A percentile compares a stretch with the other conserved stretches of the same genome.
phyloP scores from a whole-genome alignment of 2,329 filamentous ascomycete genomes.

The Waltergamsia citrina region DNA sequence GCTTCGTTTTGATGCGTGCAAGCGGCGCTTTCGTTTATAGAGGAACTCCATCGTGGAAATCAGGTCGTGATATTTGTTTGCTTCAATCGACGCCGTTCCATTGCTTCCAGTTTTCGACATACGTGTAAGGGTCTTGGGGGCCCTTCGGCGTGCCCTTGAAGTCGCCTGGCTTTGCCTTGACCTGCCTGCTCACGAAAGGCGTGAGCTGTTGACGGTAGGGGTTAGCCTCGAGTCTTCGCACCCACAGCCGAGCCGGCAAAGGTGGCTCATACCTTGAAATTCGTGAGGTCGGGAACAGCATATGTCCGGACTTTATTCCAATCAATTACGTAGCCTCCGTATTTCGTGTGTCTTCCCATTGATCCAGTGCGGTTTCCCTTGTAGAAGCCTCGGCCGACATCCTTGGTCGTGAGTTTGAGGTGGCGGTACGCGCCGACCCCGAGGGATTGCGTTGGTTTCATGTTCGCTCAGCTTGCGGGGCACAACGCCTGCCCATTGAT shows the following conservation, averaged over 20 bases:
- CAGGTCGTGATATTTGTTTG: not conserved
- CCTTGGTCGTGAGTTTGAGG: constrained; percentile 80
- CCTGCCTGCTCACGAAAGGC: constrained; percentile 62
- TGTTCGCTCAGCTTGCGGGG: constrained; percentile 23
- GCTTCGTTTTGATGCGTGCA: no score
- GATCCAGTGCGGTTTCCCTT: constrained; percentile 87
- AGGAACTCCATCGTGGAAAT: no score
- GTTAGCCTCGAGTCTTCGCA: constrained; percentile 8
- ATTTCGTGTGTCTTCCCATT: constrained; percentile 76
- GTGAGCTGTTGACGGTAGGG: constrained; percentile 50
- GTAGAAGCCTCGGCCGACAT: constrained; percentile 90
- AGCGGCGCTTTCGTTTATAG: no score
- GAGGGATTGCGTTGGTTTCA: constrained; percentile 61
- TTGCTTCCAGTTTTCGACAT: constrained; percentile 57
- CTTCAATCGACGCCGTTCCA: constrained; percentile 53
- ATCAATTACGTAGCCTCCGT: constrained; percentile 77
- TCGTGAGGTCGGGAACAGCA: constrained; percentile 62
- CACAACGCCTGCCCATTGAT: not conserved
- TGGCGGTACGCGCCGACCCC: constrained; percentile 61
- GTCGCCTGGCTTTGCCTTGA: constrained; percentile 41
- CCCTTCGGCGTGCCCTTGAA: constrained; percentile 44
- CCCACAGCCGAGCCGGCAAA: not conserved
- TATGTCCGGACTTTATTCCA: constrained; percentile 87
- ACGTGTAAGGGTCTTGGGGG: constrained; percentile 50
- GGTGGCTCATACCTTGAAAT: constrained; percentile 65